phyloP scores from a whole-genome alignment of 2,329 filamentous ascomycete genomes.

The Curvularia sp. region DNA sequence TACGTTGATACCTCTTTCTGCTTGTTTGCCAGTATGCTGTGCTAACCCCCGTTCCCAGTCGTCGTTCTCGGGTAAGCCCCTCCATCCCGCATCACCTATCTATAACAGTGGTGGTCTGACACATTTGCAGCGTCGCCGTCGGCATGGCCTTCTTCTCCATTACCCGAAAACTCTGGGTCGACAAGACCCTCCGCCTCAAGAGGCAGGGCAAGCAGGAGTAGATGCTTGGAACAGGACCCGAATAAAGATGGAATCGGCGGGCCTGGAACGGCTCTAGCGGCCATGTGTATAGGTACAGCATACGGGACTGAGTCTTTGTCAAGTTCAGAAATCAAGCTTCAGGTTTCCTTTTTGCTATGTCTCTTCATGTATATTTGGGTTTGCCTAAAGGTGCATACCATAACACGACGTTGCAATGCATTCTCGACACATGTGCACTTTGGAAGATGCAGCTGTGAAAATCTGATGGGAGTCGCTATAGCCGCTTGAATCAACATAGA shows the following conservation, averaged over 20 bases:
- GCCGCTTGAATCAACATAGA: not conserved
- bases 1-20: constrained; percentile 57
- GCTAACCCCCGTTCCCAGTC: constrained; percentile 60
- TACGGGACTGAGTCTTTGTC: constrained; percentile 22
- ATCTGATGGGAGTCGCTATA: not conserved
- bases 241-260: constrained; percentile 14
- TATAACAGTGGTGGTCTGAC: constrained; percentile 30
- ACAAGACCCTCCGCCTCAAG: constrained; percentile 90
- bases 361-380: not conserved
- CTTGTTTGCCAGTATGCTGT: constrained; percentile 3
- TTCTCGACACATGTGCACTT: not conserved
- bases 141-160: constrained; percentile 83
- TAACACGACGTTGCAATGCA: not conserved
- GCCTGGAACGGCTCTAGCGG: constrained; percentile 22
- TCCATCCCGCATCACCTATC: constrained; percentile 2
- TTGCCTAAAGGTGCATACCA: not conserved
- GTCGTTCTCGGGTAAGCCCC: constrained; percentile 80
- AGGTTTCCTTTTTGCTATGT: constrained; percentile 34
- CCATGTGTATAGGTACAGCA: constrained; percentile 38
- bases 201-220: constrained; percentile 63
- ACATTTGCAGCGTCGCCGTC: constrained; percentile 66
- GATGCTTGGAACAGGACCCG: constrained; percentile 11
- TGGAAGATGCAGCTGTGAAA: not conserved
- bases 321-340: constrained; percentile 33
- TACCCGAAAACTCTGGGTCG: constrained; percentile 79